Percentiles rank a stretch among this genome's conserved stretches.
phyloP scores from a whole-genome alignment of 1,139 yeast genomes.

The Scheffersomyces cryptocercus region DNA sequence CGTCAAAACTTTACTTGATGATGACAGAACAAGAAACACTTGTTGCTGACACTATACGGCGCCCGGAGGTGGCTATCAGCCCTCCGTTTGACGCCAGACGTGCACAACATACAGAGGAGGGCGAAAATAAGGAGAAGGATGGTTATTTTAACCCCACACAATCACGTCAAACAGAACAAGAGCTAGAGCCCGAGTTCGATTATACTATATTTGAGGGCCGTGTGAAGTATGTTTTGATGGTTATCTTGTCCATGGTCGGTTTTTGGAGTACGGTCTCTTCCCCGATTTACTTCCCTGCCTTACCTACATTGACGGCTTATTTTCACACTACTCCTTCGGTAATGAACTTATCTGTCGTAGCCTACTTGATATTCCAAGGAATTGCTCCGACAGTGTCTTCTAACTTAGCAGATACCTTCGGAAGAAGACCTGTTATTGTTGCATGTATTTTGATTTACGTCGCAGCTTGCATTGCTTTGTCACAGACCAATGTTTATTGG shows the following conservation, averaged over 20 bases:
- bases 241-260: constrained; percentile 32
- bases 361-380: constrained; percentile 40
- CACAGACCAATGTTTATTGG: constrained; percentile 49
- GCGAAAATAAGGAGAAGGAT: not conserved
- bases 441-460: constrained; percentile 54
- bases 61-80: no score
- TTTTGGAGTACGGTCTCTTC: constrained; percentile 42
- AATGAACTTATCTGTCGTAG: constrained; percentile 38
- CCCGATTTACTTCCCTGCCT: constrained; percentile 44
- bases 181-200: not conserved
- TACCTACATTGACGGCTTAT: constrained; percentile 32
- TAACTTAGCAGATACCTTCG: constrained; percentile 64
- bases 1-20: no score
- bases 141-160: not conserved
- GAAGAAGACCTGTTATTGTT: constrained; percentile 67
- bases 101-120: not conserved
- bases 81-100: no score
- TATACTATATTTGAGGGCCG: constrained; percentile 15
- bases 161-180: not conserved
- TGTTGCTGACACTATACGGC: no score
- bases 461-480: constrained; percentile 61
- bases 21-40: no score
- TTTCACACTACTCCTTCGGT: constrained; percentile 26
- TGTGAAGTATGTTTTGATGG: constrained; percentile 18
- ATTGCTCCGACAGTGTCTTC: constrained; percentile 60